phyloP scores from a whole-genome alignment of 441 rosid species.

The Iberis amara region DNA sequence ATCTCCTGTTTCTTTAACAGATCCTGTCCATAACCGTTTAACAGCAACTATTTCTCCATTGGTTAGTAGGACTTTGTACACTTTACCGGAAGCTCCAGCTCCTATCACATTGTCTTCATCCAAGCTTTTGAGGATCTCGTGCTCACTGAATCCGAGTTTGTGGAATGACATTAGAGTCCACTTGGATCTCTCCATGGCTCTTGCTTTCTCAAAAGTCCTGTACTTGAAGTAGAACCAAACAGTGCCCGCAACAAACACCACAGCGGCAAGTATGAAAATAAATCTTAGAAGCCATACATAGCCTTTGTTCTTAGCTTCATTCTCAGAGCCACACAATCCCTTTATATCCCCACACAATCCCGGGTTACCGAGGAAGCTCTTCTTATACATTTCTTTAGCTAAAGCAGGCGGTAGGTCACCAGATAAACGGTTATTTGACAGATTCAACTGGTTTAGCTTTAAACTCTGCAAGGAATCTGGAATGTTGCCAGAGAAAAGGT shows the following conservation, averaged over 20 bases:
- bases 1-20: constrained; percentile 39
- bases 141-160: constrained; percentile 78
- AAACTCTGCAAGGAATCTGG: constrained; percentile 65
- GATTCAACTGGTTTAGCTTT: constrained; percentile 79
- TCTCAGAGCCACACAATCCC: constrained; percentile 53
- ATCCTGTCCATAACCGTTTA: constrained; percentile 76
- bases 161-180: constrained; percentile 97
- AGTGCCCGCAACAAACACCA: constrained; percentile 60
- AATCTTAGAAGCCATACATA: constrained; percentile 66
- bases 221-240: constrained; percentile 84
- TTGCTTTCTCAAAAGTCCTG: constrained; percentile 51
- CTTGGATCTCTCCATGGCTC: constrained; percentile 63
- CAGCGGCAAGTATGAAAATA: constrained; percentile 60
- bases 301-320: constrained; percentile 45
- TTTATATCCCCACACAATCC: constrained; percentile 67
- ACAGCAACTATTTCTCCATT: constrained; percentile 85
- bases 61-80: constrained; percentile 77
- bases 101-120: constrained; percentile 94
- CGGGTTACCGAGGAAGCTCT: constrained; percentile 73
- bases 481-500: constrained; percentile 55
- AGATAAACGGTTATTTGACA: constrained; percentile 62
- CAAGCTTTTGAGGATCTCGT: constrained; percentile 68
- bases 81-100: constrained; percentile 80
- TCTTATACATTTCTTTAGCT: constrained; percentile 51
- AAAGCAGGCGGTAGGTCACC: constrained; percentile 67